Percentiles rank a stretch among this genome's conserved stretches.
Evolutionary conservation across 148 eudicot species (phyloP).

Genomic region (Polygonum aviculare): DNA sequence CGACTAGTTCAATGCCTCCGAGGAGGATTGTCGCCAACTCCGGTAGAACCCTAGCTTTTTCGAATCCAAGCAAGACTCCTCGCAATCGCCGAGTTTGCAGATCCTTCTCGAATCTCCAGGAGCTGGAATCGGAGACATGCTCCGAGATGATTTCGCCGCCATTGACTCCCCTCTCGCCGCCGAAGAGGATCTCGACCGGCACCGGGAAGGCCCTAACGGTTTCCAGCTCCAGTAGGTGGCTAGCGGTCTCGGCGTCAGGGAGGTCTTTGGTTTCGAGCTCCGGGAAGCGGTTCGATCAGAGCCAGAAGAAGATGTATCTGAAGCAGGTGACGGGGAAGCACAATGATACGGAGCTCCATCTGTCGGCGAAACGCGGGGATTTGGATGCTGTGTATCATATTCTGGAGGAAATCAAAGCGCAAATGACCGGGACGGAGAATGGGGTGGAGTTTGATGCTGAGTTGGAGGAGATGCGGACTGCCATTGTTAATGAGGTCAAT

Average conservation of each 20-base stretch:
- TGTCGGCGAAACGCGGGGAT: conserved; percentile 59
- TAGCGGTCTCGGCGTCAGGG: conserved; percentile 16
- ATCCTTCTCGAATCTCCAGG: conserved; percentile 1
- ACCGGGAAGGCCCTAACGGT: conserved; percentile 20
- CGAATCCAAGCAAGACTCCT: neutral
- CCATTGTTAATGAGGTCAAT: conserved; percentile 64
- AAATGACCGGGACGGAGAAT: conserved; percentile 38
- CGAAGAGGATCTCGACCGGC: conserved; percentile 5
- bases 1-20: neutral
- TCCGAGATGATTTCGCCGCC: conserved; percentile 3
- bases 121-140: neutral
- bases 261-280: conserved; percentile 21
- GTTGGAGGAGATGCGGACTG: conserved; percentile 49
- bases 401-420: conserved; percentile 50
- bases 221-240: conserved; percentile 27
- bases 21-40: conserved; percentile 8
- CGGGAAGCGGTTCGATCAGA: conserved; percentile 38
- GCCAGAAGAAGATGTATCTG: conserved; percentile 58
- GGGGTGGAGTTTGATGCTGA: conserved; percentile 56
- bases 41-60: conserved; percentile 5
- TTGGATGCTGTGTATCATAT: conserved; percentile 42
- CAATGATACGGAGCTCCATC: conserved; percentile 72
- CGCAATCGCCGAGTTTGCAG: neutral
- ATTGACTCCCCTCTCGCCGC: neutral
- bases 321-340: conserved; percentile 76